phyloP scores from a whole-genome alignment of 2,329 filamentous ascomycete genomes.

The Neospermospora avenae region DNA sequence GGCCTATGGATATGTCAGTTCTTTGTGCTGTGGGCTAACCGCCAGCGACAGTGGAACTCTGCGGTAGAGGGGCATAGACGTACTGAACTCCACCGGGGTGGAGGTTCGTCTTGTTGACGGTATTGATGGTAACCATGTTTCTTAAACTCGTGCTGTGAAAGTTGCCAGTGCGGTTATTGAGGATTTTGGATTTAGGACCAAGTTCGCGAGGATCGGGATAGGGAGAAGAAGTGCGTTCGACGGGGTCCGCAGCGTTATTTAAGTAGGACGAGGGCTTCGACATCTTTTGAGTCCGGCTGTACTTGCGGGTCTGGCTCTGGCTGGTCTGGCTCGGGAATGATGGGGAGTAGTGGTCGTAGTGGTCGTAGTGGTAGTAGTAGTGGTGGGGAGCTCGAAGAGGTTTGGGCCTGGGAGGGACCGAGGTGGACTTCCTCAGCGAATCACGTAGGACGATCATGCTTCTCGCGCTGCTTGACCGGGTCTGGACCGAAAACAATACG shows the following conservation, averaged over 20 bases:
- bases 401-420: constrained; percentile 5
- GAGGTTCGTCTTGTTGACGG: constrained; percentile 32
- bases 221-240: constrained; percentile 30
- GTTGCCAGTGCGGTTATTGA: constrained; percentile 26
- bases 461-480: constrained; percentile 4
- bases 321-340: constrained; percentile 3
- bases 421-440: constrained; percentile 11
- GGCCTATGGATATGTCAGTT: constrained; percentile 53
- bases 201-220: constrained; percentile 30
- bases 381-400: neutral
- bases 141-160: constrained; percentile 30
- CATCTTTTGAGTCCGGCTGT: constrained; percentile 22
- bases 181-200: constrained; percentile 29
- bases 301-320: constrained; percentile 11
- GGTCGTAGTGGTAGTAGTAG: constrained; percentile 6
- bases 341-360: constrained; percentile 6
- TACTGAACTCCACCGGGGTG: constrained; percentile 35
- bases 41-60: neutral
- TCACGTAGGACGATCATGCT: constrained; percentile 5
- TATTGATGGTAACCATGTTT: constrained; percentile 31
- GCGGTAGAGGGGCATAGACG: constrained; percentile 9
- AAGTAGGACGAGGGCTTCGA: constrained; percentile 21
- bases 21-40: neutral
- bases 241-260: constrained; percentile 28
- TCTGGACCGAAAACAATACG: constrained; percentile 25